Evolutionary conservation across 495 filamentous ascomycete species (phyloP).

Genomic region (Amphirosellinia nigrospora): DNA sequence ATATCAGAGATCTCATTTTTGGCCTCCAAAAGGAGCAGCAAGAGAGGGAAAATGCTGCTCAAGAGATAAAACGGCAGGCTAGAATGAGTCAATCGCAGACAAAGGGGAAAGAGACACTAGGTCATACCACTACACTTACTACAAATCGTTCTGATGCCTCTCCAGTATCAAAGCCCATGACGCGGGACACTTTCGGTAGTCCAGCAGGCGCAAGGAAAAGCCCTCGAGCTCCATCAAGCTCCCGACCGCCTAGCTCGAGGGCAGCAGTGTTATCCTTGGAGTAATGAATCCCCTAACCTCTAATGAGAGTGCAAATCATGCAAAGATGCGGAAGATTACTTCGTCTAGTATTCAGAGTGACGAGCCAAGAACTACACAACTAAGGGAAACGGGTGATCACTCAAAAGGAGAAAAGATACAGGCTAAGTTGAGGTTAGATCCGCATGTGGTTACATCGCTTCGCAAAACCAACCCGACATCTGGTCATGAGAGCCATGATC

Average conservation of each 20-base stretch:
- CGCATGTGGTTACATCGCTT: background rate
- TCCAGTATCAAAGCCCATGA: background rate
- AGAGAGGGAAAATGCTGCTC: slow-evolving; percentile 30
- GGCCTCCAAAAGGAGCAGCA: slow-evolving; percentile 43
- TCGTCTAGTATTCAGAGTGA: background rate
- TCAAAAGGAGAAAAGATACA: background rate
- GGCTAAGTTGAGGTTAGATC: background rate
- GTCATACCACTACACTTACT: background rate
- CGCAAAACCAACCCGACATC: background rate
- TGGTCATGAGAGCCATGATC: background rate
- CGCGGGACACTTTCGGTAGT: background rate
- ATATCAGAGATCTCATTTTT: slow-evolving; percentile 48
- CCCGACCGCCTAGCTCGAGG: slow-evolving; percentile 1
- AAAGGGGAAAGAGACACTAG: background rate
- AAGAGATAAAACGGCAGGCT: slow-evolving; percentile 32
- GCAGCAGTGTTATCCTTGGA: background rate
- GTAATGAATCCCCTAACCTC: background rate
- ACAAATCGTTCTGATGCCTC: background rate
- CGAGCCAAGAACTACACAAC: background rate
- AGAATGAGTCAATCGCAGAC: slow-evolving; percentile 18
- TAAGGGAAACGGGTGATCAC: background rate
- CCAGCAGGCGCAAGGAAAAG: slow-evolving; percentile 9
- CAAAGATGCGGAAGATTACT: background rate
- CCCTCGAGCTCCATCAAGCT: background rate
- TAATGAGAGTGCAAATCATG: background rate